A percentile compares a stretch with the other conserved stretches of the same genome.
phyloP scores from a whole-genome alignment of 441 rosid genomes.

The Heliophila coronopifolia region DNA sequence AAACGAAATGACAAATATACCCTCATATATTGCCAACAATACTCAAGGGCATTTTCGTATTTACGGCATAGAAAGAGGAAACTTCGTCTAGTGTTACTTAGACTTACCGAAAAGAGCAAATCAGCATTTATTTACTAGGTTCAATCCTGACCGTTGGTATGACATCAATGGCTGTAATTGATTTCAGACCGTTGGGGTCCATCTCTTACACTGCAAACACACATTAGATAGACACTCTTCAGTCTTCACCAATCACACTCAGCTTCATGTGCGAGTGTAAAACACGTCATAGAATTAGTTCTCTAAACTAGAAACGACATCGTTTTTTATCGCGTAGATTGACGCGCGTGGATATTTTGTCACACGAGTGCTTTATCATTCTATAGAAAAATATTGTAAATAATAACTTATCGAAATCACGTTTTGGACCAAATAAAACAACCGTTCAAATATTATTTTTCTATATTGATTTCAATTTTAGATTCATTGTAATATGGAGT shows the following conservation, averaged over 20 bases:
- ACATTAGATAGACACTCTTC: slow-evolving; percentile 19
- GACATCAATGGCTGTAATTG: slow-evolving; percentile 24
- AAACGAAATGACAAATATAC: too few relatives aligned
- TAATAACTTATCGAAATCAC: too few relatives aligned
- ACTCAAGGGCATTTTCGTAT: too few relatives aligned
- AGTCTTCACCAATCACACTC: slow-evolving; percentile 18
- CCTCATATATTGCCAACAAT: too few relatives aligned
- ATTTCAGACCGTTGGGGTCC: slow-evolving; percentile 20
- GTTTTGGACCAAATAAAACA: too few relatives aligned
- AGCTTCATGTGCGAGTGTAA: slow-evolving; percentile 2
- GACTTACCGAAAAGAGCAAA: slow-evolving; percentile 25
- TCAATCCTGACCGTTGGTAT: slow-evolving; percentile 21
- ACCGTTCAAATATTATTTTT: too few relatives aligned
- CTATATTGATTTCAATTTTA: too few relatives aligned
- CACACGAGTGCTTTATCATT: slow-evolving; percentile 28
- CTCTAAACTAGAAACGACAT: background rate
- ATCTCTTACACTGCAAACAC: slow-evolving; percentile 23
- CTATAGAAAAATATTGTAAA: too few relatives aligned
- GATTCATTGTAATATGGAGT: too few relatives aligned
- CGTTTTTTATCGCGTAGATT: background rate
- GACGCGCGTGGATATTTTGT: slow-evolving; percentile 5
- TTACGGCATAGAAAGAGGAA: too few relatives aligned
- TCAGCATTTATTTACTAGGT: slow-evolving; percentile 22
- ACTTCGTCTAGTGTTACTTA: too few relatives aligned
- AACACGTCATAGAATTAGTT: background rate